These are phyloP conservation scores for Neonectria coccinea DNA, from an alignment of 2,329 filamentous ascomycete genomes.

Conservation along the genomic window DNA sequence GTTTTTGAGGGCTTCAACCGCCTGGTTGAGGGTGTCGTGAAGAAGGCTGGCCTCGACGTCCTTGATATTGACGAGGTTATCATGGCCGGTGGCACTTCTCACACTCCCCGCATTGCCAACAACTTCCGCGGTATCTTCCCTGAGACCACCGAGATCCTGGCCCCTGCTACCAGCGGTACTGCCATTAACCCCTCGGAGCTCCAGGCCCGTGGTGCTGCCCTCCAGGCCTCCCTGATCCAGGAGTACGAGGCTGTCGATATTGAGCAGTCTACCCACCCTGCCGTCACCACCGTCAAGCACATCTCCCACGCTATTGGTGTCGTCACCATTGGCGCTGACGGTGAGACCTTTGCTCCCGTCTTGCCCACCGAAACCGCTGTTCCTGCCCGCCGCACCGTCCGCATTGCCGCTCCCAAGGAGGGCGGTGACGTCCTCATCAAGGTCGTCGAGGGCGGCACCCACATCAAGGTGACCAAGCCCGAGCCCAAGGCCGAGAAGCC, in stretches of 20 bases:
- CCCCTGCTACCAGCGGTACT: constrained; percentile 80
- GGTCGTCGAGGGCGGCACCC: constrained; percentile 86
- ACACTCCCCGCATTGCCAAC: constrained; percentile 91
- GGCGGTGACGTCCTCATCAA: constrained; percentile 91
- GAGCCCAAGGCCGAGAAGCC: constrained; percentile 81
- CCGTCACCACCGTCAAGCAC: constrained; percentile 94
- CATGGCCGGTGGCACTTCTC: constrained; percentile 89
- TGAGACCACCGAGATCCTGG: constrained; percentile 79
- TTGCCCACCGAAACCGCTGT: constrained; percentile 89
- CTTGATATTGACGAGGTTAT: constrained; percentile 96
- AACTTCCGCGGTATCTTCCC: constrained; percentile 86
- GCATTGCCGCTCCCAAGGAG: constrained; percentile 79
- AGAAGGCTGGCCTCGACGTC: constrained; percentile 92
- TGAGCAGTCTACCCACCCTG: constrained; percentile 93
- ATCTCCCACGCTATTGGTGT: constrained; percentile 90
- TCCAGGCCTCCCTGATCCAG: constrained; percentile 93
- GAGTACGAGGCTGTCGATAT: constrained; percentile 96
- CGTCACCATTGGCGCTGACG: constrained; percentile 70
- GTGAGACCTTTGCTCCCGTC: constrained; percentile 81
- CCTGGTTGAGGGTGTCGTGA: constrained; percentile 84
- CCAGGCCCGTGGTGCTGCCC: constrained; percentile 87
- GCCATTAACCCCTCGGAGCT: constrained; percentile 96
- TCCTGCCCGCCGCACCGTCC: constrained; percentile 85
- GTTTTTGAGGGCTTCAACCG: constrained; percentile 89
- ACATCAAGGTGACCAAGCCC: constrained; percentile 93